A percentile compares a stretch with the other conserved stretches of the same genome.
These are phyloP conservation scores for Ganoderma lucidum DNA, from an alignment of 1,284 basidiomycete species.

Conservation along the genomic window DNA sequence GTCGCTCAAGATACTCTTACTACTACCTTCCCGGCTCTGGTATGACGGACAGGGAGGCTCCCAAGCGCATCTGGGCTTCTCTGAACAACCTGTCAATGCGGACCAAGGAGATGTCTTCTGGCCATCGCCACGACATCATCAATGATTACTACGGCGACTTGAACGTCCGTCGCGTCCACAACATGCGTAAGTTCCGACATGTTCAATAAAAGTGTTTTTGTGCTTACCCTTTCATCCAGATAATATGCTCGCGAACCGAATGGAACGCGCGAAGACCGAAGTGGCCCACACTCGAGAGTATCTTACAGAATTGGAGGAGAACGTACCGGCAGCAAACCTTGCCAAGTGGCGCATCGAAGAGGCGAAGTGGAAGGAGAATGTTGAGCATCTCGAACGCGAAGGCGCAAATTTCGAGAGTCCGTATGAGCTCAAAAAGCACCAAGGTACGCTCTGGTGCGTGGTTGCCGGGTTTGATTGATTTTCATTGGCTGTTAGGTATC, in stretches of 20 bases:
- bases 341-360: not conserved
- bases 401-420: not conserved
- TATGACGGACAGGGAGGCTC: conserved; percentile 22
- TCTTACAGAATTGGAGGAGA: not conserved
- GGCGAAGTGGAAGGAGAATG: not conserved
- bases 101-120: conserved; percentile 21
- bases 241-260: not conserved
- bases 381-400: not conserved
- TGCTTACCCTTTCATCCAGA: not conserved
- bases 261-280: not conserved
- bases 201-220: no score
- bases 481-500: not conserved
- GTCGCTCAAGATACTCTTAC: conserved; percentile 12
- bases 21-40: conserved; percentile 16
- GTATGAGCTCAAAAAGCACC: not conserved
- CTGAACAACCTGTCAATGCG: conserved; percentile 10
- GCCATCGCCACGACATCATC: conserved; percentile 23
- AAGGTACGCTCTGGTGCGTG: not conserved
- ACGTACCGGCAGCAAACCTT: not conserved
- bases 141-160: conserved; percentile 18
- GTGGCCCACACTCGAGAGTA: not conserved
- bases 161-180: conserved; percentile 16
- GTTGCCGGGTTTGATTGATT: no score
- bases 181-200: conserved; percentile 5
- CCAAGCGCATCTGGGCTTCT: conserved; percentile 16